phyloP scores from a whole-genome alignment of 2,329 filamentous ascomycete genomes.

The Cadophora luteo-olivacea region DNA sequence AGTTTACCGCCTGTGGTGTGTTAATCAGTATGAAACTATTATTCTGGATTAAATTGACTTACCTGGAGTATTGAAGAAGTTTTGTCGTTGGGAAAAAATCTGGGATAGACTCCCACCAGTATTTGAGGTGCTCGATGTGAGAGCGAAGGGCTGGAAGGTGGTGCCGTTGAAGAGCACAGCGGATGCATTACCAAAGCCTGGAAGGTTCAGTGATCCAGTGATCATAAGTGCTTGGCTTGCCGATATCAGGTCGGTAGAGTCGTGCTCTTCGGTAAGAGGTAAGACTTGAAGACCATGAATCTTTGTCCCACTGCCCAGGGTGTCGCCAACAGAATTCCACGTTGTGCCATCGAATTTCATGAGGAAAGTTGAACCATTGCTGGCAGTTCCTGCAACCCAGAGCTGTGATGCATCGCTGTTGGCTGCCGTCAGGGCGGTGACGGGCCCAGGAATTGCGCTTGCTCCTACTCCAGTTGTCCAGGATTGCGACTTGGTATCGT shows the following conservation, averaged over 20 bases:
- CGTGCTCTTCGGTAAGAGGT: constrained; percentile 72
- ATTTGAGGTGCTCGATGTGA: constrained; percentile 73
- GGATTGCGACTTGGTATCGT: constrained; percentile 68
- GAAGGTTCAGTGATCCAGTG: constrained; percentile 81
- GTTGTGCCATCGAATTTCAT: constrained; percentile 79
- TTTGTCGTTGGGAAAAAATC: constrained; percentile 82
- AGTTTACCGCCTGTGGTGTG: constrained; percentile 59
- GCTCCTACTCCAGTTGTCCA: constrained; percentile 72
- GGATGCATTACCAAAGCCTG: constrained; percentile 79
- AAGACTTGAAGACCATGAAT: constrained; percentile 87
- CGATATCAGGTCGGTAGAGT: constrained; percentile 66
- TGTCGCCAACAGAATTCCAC: constrained; percentile 70
- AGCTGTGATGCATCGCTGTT: constrained; percentile 73
- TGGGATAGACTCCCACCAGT: constrained; percentile 76
- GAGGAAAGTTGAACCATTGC: constrained; percentile 75
- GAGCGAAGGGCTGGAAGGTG: constrained; percentile 76
- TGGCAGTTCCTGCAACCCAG: constrained; percentile 80
- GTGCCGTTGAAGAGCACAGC: constrained; percentile 90
- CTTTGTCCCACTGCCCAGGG: constrained; percentile 68
- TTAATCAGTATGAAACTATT: constrained; percentile 1
- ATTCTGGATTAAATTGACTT: constrained; percentile 47
- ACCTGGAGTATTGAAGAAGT: constrained; percentile 73
- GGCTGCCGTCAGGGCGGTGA: constrained; percentile 78
- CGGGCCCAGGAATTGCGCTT: constrained; percentile 75
- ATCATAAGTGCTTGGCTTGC: constrained; percentile 77